Evolutionary conservation across 2,329 filamentous ascomycete genomes (phyloP).

Genomic region (Nemania sp.): DNA sequence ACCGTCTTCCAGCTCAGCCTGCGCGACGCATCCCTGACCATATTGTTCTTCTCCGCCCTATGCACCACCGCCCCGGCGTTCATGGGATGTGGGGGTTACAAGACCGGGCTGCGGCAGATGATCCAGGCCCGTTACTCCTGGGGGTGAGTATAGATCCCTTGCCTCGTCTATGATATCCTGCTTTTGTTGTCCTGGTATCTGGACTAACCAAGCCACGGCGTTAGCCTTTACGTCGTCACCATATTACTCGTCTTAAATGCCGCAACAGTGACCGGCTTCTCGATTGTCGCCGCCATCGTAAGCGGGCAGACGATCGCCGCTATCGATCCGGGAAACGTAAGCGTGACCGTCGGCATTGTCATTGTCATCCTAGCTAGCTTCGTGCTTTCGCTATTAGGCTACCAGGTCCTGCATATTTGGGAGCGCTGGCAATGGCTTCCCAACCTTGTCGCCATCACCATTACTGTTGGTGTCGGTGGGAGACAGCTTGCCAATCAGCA

Average conservation of each 20-base stretch:
- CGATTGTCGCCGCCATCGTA: slow-evolving; percentile 59
- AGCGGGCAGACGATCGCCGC: slow-evolving; percentile 59
- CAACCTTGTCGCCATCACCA: slow-evolving; percentile 55
- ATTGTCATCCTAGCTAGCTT: slow-evolving; percentile 59
- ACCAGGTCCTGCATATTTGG: slow-evolving; percentile 57
- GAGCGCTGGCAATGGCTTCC: slow-evolving; percentile 63
- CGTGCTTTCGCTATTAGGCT: slow-evolving; percentile 59
- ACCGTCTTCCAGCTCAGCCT: slow-evolving; percentile 56
- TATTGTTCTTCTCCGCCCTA: slow-evolving; percentile 62
- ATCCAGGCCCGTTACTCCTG: slow-evolving; percentile 66
- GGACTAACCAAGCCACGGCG: background rate
- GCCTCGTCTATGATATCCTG: background rate
- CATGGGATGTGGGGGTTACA: slow-evolving; percentile 58
- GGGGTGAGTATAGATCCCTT: slow-evolving; percentile 44
- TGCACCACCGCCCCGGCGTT: slow-evolving; percentile 60
- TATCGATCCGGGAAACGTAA: slow-evolving; percentile 50
- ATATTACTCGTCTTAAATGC: slow-evolving; percentile 44
- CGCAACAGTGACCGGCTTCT: slow-evolving; percentile 60
- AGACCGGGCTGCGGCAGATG: slow-evolving; percentile 63
- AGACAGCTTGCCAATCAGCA: slow-evolving; percentile 45
- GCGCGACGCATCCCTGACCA: slow-evolving; percentile 59
- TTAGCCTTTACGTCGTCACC: slow-evolving; percentile 51
- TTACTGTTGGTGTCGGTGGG: slow-evolving; percentile 59
- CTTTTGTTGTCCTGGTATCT: background rate
- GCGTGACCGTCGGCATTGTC: slow-evolving; percentile 60